phyloP scores from a whole-genome alignment of 495 filamentous ascomycete genomes.

The Trichoderma orchidacearum region DNA sequence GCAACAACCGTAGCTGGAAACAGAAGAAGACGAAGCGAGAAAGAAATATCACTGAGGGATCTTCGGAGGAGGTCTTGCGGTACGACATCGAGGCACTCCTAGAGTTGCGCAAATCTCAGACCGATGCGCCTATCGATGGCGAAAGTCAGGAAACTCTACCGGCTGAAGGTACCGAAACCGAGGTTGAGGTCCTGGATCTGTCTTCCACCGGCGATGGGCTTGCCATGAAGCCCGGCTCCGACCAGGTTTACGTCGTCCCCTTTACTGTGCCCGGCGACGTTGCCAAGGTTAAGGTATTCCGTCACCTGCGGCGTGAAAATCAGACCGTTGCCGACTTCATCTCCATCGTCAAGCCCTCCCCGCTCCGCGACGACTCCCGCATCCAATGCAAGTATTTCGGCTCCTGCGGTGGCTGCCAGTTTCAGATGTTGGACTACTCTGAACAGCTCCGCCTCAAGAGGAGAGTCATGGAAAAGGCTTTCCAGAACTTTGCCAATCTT shows the following conservation, averaged over 20 bases:
- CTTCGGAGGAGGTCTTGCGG: slow-evolving; percentile 60
- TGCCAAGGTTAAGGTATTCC: slow-evolving; percentile 64
- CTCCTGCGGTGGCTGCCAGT: slow-evolving; percentile 83
- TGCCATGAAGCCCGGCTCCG: slow-evolving; percentile 45
- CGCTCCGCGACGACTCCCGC: slow-evolving; percentile 59
- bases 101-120: slow-evolving; percentile 13
- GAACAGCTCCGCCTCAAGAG: slow-evolving; percentile 78
- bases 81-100: slow-evolving; percentile 55
- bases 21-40: slow-evolving; percentile 44
- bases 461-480: slow-evolving; percentile 81
- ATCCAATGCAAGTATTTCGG: slow-evolving; percentile 77
- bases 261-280: slow-evolving; percentile 74
- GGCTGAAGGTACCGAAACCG: slow-evolving; percentile 58
- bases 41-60: slow-evolving; percentile 37
- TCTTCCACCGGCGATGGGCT: slow-evolving; percentile 89
- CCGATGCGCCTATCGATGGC: slow-evolving; percentile 2
- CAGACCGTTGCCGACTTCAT: slow-evolving; percentile 73
- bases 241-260: slow-evolving; percentile 77
- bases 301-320: slow-evolving; percentile 39
- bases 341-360: slow-evolving; percentile 57
- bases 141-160: slow-evolving; percentile 30
- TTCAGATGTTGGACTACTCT: slow-evolving; percentile 88
- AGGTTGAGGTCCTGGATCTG: slow-evolving; percentile 59
- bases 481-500: slow-evolving; percentile 75
- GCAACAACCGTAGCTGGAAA: slow-evolving; percentile 13